These are phyloP conservation scores for Pleurotus citrinopileatus DNA, from an alignment of 768 basidiomycete species.

Conservation along the genomic window DNA sequence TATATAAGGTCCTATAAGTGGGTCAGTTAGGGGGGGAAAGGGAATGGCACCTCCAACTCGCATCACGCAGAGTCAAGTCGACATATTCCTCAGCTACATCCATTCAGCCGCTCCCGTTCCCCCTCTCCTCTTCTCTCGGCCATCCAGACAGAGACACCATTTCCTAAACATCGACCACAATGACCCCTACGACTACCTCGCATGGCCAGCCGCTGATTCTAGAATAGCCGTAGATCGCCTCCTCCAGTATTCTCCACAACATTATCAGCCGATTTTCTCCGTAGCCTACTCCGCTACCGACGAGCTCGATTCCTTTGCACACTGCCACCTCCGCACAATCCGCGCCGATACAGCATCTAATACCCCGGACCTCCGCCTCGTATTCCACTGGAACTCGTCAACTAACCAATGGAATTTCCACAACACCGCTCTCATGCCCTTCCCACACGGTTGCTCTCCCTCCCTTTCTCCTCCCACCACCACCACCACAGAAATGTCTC, in stretches of 20 bases:
- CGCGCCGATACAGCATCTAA: conserved; percentile 13
- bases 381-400: conserved; percentile 62
- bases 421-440: conserved; percentile 67
- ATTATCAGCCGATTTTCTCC: conserved; percentile 11
- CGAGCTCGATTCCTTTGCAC: conserved; percentile 28
- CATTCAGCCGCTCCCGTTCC: conserved; percentile 41
- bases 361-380: conserved; percentile 44
- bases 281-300: conserved; percentile 29
- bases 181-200: conserved; percentile 54
- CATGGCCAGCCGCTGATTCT: conserved; percentile 54
- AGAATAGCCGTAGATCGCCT: conserved; percentile 33
- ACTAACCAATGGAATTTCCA: conserved; percentile 64
- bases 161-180: conserved; percentile 56
- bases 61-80: not conserved
- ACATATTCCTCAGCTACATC: conserved; percentile 1
- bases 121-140: conserved; percentile 54
- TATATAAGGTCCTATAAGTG: not conserved
- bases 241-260: conserved; percentile 38
- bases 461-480: conserved; percentile 21
- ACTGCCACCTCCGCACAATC: conserved; percentile 37
- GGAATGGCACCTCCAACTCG: not conserved
- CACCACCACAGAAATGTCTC: no score
- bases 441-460: conserved; percentile 43
- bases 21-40: not conserved
- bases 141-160: conserved; percentile 61